Evolutionary conservation across 257 asterid genomes (phyloP).

Genomic region (Craterostigma plantagineum): DNA sequence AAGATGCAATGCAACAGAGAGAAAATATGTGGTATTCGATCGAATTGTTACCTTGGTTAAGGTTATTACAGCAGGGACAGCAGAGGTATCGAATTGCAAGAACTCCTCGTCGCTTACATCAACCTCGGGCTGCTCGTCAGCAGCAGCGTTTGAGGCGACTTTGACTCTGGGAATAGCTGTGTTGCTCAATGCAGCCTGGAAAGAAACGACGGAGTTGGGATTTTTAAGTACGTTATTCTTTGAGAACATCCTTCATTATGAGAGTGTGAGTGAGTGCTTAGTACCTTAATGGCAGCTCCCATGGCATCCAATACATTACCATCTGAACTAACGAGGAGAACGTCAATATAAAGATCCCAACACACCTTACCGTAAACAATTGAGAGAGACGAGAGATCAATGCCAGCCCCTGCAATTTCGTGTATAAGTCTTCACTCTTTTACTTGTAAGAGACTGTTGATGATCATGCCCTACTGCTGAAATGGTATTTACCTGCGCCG

Average conservation of each 20-base stretch:
- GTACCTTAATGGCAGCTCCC: conserved; percentile 85
- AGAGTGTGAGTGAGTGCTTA: too few species aligned
- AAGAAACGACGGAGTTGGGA: background rate
- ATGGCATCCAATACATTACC: conserved; percentile 80
- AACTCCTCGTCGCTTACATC: conserved; percentile 76
- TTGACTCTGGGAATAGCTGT: conserved; percentile 73
- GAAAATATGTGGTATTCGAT: too few species aligned
- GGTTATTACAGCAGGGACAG: conserved; percentile 63
- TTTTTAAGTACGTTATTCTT: too few species aligned
- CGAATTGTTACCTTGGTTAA: conserved; percentile 56
- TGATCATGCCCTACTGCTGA: background rate
- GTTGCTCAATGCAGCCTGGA: conserved; percentile 71
- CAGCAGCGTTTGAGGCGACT: conserved; percentile 32
- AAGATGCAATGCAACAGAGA: background rate
- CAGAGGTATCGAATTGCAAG: conserved; percentile 60
- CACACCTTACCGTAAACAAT: conserved; percentile 75
- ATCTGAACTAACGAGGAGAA: conserved; percentile 80
- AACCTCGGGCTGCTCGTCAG: conserved; percentile 65
- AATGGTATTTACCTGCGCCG: conserved; percentile 52
- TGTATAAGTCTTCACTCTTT: background rate
- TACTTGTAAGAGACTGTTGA: background rate
- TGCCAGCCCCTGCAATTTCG: conserved; percentile 57
- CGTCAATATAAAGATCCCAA: conserved; percentile 91
- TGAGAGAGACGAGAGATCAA: conserved; percentile 60
- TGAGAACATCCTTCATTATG: too few species aligned